Conservation (phyloP, 257 asterid species). For the Paulownia fortunei region DNA sequence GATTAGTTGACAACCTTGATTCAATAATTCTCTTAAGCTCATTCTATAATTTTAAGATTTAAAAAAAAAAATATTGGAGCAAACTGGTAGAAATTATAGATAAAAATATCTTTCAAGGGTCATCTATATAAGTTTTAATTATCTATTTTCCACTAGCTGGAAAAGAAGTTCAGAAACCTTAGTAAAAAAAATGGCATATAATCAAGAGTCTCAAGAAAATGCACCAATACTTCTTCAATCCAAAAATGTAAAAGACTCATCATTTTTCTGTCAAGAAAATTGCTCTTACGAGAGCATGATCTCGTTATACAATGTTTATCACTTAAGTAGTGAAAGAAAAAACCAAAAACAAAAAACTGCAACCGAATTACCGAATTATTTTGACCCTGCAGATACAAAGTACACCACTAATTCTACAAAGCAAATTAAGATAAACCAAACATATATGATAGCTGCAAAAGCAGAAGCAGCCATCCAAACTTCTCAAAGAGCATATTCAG, state of each 20-base stretch:
- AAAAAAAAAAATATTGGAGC: too few species aligned
- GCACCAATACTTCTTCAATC: not conserved
- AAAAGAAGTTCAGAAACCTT: too few species aligned
- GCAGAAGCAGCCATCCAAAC: conserved; percentile 30
- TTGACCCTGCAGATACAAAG: not conserved
- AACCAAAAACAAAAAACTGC: too few species aligned
- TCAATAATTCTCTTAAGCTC: too few species aligned
- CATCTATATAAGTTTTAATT: too few species aligned
- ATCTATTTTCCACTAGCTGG: too few species aligned
- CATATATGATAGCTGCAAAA: conserved; percentile 29
- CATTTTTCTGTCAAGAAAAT: not conserved
- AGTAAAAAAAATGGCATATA: too few species aligned
- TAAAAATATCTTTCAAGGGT: too few species aligned
- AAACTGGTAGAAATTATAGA: too few species aligned
- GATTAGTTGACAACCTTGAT: too few species aligned
- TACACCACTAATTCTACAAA: not conserved
- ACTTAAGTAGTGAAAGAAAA: too few species aligned
- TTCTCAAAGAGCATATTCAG: conserved; percentile 6
- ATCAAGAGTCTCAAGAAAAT: not conserved
- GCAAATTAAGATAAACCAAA: conserved; percentile 18
- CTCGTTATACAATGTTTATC: not conserved
- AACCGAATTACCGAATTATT: conserved; percentile 6
- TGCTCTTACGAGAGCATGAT: not conserved
- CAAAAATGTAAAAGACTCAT: not conserved
- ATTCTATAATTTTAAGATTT: too few species aligned